These are phyloP conservation scores for Scenedesmus sp. DNA, from an alignment of 163 green algal genomes.

Conservation along the genomic window DNA sequence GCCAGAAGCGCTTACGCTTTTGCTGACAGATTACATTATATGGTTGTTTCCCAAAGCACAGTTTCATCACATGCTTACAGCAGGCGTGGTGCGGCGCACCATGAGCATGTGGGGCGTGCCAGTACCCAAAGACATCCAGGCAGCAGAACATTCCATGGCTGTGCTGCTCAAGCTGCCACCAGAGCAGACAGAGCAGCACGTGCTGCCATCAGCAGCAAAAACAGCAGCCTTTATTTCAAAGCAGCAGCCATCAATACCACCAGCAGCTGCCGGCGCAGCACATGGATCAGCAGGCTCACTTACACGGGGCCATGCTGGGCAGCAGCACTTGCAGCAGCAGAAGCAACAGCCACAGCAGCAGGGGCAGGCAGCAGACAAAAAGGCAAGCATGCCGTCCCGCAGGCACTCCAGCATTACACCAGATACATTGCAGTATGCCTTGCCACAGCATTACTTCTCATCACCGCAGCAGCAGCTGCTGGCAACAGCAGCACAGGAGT, in stretches of 20 bases:
- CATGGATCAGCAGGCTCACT: neutral
- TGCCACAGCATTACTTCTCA: neutral
- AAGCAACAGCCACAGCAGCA: neutral
- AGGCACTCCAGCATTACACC: neutral
- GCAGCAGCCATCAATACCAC: neutral
- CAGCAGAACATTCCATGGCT: neutral
- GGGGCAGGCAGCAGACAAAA: neutral
- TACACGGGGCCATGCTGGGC: neutral
- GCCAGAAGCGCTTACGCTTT: neutral
- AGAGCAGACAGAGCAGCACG: neutral
- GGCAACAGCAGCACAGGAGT: neutral
- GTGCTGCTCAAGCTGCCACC: neutral
- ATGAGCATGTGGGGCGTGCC: neutral
- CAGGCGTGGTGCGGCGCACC: neutral
- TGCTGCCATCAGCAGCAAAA: neutral
- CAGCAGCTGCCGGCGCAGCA: neutral
- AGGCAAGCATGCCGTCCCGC: neutral
- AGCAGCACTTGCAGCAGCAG: neutral
- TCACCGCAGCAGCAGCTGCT: conserved; percentile 2
- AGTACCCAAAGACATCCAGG: neutral
- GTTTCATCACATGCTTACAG: conserved; percentile 5
- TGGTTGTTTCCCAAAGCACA: neutral
- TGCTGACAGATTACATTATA: neutral
- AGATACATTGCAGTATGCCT: neutral
- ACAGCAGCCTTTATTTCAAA: neutral